Percentiles rank a stretch among this genome's conserved stretches.
These are phyloP conservation scores for Moesziomyces aphidis DNA, from an alignment of 1,284 basidiomycete species.

Conservation along the genomic window DNA sequence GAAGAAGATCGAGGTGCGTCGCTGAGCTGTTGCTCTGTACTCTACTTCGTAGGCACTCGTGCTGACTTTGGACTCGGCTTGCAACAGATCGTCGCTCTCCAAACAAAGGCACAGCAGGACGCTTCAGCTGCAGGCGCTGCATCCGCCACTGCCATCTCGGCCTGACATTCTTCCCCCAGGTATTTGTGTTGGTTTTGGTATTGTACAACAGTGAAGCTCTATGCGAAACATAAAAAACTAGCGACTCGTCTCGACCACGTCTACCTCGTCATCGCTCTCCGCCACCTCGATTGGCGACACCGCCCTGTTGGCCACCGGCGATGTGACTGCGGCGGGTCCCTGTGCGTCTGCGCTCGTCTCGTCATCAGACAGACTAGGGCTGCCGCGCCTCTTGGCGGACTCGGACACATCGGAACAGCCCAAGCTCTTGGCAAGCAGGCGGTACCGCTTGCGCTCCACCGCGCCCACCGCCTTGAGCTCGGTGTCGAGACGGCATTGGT, in stretches of 20 bases:
- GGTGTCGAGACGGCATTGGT: constrained; percentile 5
- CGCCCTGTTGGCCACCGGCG: neutral
- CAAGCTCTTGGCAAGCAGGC: constrained; percentile 11
- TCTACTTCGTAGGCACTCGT: neutral
- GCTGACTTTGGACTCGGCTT: no score
- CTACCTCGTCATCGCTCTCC: constrained; percentile 21
- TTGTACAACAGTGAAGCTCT: constrained; percentile 22
- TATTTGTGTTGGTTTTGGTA: constrained; percentile 1
- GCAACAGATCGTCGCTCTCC: constrained; percentile 48
- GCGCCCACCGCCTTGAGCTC: constrained; percentile 10
- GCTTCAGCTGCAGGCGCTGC: constrained; percentile 7
- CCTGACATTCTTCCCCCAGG: neutral
- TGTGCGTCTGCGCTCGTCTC: neutral
- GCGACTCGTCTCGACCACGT: constrained; percentile 25
- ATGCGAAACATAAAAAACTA: neutral
- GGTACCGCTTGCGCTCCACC: constrained; percentile 1
- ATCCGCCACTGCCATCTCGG: constrained; percentile 7
- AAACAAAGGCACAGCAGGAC: constrained; percentile 50
- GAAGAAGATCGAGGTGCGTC: constrained; percentile 50
- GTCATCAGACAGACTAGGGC: neutral
- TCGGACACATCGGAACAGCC: constrained; percentile 15
- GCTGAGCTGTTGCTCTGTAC: neutral
- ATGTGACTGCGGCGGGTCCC: neutral
- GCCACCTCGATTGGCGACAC: constrained; percentile 3
- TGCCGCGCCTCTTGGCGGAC: neutral